A percentile compares a stretch with the other conserved stretches of the same genome.
Evolutionary conservation across 306 rosid genomes (phyloP).

Genomic region (Bauhinia variegata): DNA sequence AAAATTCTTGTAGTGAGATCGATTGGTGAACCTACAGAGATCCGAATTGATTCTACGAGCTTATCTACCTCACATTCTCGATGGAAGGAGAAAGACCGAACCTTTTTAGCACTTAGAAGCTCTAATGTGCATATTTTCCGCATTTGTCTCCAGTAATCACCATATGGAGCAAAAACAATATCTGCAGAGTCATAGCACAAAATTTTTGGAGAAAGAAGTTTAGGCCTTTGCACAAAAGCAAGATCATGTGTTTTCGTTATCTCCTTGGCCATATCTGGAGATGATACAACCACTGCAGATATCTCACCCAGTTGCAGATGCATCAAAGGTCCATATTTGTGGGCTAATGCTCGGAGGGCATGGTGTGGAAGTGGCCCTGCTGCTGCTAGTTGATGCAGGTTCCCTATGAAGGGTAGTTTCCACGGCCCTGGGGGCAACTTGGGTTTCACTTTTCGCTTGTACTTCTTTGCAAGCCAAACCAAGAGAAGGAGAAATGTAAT

Average conservation of each 20-base stretch:
- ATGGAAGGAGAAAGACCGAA: slow-evolving; percentile 27
- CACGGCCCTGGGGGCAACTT: neutral
- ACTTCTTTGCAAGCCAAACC: neutral
- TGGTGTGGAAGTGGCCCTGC: neutral
- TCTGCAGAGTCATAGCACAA: slow-evolving; percentile 6
- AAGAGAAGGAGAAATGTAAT: neutral
- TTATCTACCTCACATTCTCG: slow-evolving; percentile 39
- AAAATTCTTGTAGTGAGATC: slow-evolving; percentile 12
- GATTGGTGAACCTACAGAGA: slow-evolving; percentile 15
- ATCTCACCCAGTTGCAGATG: slow-evolving; percentile 37
- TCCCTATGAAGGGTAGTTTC: neutral
- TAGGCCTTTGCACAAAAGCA: slow-evolving; percentile 31
- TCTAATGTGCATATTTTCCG: slow-evolving; percentile 32
- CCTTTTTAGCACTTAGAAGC: slow-evolving; percentile 33
- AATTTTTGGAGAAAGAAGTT: slow-evolving; percentile 5
- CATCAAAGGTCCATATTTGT: slow-evolving; percentile 44
- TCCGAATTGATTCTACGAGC: slow-evolving; percentile 28
- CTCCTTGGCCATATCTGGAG: slow-evolving; percentile 33
- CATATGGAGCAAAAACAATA: slow-evolving; percentile 25
- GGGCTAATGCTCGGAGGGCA: slow-evolving; percentile 6
- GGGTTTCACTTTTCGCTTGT: neutral
- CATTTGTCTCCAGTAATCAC: slow-evolving; percentile 44
- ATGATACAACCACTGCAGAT: slow-evolving; percentile 35
- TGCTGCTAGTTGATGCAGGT: neutral
- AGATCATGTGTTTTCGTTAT: slow-evolving; percentile 37